Base-by-base conservation (phyloP, 225 moss, liverwort and hornwort species). In the Neckera pumila region DNA sequence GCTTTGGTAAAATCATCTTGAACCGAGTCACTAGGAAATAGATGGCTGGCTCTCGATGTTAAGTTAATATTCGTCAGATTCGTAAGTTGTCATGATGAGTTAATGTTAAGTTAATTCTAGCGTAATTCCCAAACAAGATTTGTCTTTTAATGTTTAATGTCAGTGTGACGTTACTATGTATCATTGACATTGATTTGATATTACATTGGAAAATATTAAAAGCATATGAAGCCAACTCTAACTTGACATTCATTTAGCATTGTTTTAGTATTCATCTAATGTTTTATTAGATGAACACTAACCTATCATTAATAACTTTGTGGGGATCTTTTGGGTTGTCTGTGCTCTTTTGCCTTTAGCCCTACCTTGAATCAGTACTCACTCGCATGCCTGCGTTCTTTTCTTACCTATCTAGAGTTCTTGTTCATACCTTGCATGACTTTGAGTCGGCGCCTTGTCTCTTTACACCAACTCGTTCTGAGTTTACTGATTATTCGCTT, bases 1-100 rank as follows among this genome's bases (percentile, higher is more conserved):
- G 95, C 87, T 91, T 94, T 84, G 96, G 96, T 96, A 89, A 28
- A 54, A 51, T 85, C 22, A 11, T 69, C 82, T 64, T 80, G 36
- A 82, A 81, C 63, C 71, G 58, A 82, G 67, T 76, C 28, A 62
- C 80, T 70, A 64, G 79, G 53, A 82, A 84, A 74, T 56, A 81
- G 38, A 40, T 73, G 21, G 30, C 10, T n/a, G 51, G 19, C 73
- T 70, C 69, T 80, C 36, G 36, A 43, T 79, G 57, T 67, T 69
- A 26, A 43, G 57, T 79, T 36, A 43, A 78, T 66, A 26, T 25
- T 77, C 86, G 20, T 78, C 54, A 12, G 49, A 65, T 64, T 87
- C 33, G 54, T 64, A 56, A 66, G 23, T 54, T 33, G 27, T 60
- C n/a, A 72, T 45, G 72, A 61, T 30, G 72, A 73, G 51, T 78